Base-by-base conservation (phyloP, 2,329 filamentous ascomycete species). In the Venturia pyrina region DNA sequence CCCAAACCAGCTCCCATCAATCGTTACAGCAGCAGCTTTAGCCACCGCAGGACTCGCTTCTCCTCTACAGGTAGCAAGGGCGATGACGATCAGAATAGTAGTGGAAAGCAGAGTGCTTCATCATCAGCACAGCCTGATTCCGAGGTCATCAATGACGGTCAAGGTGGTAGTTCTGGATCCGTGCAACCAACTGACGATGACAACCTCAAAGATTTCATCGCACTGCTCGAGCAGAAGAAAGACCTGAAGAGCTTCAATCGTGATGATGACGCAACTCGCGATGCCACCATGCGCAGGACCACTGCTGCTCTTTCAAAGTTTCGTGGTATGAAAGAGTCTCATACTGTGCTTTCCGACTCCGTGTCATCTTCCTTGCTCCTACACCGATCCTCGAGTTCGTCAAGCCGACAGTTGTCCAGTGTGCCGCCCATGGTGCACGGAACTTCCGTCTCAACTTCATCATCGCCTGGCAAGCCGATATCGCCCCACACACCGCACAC, bases 401-500 rank as follows among this genome's bases (percentile, higher is more conserved):
- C 85, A 1, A 86, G 89, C 67, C 90, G 92, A 75, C 89, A 90
- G 64, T 82, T 92, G 0, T 84, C 84, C 6, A 85, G 82, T 59
- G 83, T 87, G 21, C 85, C 86, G 24, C 82, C 82, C 6, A 84
- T 87, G 79, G 77, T 85, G 62, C 81, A 79, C 32, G 83, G 83
- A 8, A 89, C 88, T 5, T 91, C 90, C 0, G 81, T 91, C 69
- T 97, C 93, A 4, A 88, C 88, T 13, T 93, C 91, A 0, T 93
- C 92, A 0, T 97, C 93, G 11, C 93, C 93, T 1, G 91, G 89
- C n/a, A 96, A 96, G 72, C 91, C 92, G 0, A 84, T 96, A 21
- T 96, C 91, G 2, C 91, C 93, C 1, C 93, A 98, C 72, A 96
- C 92, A 0, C 95, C 93, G 1, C 93, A 98, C 72, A 96, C 92